Base-by-base conservation (phyloP, 2,329 filamentous ascomycete genomes). In the Penicillium olsonii region DNA sequence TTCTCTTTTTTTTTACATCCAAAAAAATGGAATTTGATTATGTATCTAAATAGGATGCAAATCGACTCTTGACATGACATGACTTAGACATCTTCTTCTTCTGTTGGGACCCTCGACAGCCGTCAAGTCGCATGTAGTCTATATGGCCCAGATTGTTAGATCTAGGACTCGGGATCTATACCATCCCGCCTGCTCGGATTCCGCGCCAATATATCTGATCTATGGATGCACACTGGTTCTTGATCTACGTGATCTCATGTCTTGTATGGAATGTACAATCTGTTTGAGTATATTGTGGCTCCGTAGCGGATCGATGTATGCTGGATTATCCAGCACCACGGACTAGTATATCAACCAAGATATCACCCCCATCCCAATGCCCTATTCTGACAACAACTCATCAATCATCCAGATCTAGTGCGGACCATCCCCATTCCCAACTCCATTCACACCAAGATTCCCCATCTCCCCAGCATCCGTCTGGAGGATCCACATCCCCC, bases 21-120 rank as follows among this genome's bases (percentile, higher is more conserved):
- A 60, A 64, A 60, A 31, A 63, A 65, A 67, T 64, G 65, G 61
- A 61, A 59, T 53, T 63, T 61, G 63, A 66, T 66, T 62, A 59
- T 71, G 68, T 71, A 71, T 69, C 68, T 69, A 70, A 71, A 64
- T 63, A 57, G 63, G 59, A 70, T 70, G 68, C 66, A 68, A 63
- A 66, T 68, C 62, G 61, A 65, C 63, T 62, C 62, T 67, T 69
- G 65, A 65, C 59, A 68, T 69, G 66, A 67, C 65, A 68, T 68
- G 66, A 68, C 52, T 55, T 54, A 50, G 42, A 56, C 44, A 45
- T 51, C 31, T 51, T 49, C 51, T 37, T 44, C 33, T 43, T 48
- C 42, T 35, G n/a, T 31, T 18, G 31, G 18, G 24, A 24, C 12
- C 17, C n/a, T 45, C 9, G 27, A 20, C 15, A 5, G 12, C 5